Base-by-base conservation (phyloP, 306 rosid species). In the Acacia acuminata region DNA sequence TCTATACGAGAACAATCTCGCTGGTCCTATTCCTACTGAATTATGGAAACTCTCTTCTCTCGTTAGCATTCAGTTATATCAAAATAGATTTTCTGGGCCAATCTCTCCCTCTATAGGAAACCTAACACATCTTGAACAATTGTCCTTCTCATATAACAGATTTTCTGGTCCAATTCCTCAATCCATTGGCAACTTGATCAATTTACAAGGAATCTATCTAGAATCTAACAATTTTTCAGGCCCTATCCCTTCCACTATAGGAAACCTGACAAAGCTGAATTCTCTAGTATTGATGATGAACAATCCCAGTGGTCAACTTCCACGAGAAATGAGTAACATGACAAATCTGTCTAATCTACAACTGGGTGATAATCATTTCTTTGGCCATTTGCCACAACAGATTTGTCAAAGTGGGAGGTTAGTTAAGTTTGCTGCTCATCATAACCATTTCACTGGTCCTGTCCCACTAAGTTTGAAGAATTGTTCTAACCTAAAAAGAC, bases 391-490 rank as follows among this genome's bases (percentile, higher is more conserved):
- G 77, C 86, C 83, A 7, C 56, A 66, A 22, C 34, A 73, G 1
- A 27, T 80, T 68, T 84, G 87, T 70, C 3, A 2, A 60, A 20
- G 82, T 50, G 71, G 79, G 56, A 48, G 19, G 4, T 12, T 80
- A n/a, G 0, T 3, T 2, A 2, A 0, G 0, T 34, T 84, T 8
- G 0, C 0, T 44, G 68, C 47, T 55, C 0, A 0, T 22, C 10
- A 32, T 0, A 84, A 84, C 72, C 25, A 16, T 1, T 79, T 84
- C 16, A 56, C 47, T 0, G 83, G 84, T 2, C 32, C 15, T 32
- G 2, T 79, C 32, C 80, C 83, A 30, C 43, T 8, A 20, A 84
- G 83, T 25, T 45, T 79, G 77, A 84, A 79, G 66, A 66, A 79
- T 43, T 84, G 83, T 20, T 36, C 69, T 0, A 72, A 76, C 32